Conservation (phyloP, 768 basidiomycete genomes). For the Tephrocybe rancida region DNA sequence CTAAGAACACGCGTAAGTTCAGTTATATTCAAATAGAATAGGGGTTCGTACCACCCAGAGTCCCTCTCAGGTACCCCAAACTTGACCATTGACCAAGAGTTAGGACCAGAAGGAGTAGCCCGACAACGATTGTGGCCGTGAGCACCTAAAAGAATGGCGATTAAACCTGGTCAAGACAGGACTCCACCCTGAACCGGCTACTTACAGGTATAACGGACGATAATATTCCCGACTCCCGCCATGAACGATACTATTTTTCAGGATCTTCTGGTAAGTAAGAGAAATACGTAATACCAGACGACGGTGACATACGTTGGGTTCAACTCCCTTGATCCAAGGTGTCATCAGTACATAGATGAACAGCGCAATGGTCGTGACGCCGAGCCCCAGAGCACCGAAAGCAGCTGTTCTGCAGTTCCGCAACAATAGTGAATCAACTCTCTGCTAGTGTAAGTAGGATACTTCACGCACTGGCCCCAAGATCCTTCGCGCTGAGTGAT, state of each 20-base stretch:
- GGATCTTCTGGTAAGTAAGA: neutral
- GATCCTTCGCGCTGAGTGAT: constrained; percentile 40
- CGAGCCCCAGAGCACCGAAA: constrained; percentile 53
- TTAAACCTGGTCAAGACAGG: neutral
- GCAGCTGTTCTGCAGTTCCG: constrained; percentile 50
- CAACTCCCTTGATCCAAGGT: constrained; percentile 66
- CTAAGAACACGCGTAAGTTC: constrained; percentile 32
- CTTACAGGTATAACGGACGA: constrained; percentile 68
- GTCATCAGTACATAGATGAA: constrained; percentile 73
- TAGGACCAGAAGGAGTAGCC: constrained; percentile 64
- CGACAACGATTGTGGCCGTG: constrained; percentile 68
- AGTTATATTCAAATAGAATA: neutral
- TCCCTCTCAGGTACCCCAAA: constrained; percentile 65
- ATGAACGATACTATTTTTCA: constrained; percentile 72
- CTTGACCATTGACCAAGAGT: constrained; percentile 69
- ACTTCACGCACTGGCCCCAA: constrained; percentile 55
- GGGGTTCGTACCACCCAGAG: constrained; percentile 56
- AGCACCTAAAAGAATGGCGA: constrained; percentile 39
- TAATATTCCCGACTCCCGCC: constrained; percentile 71
- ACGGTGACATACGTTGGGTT: constrained; percentile 61
- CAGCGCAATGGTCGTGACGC: constrained; percentile 61
- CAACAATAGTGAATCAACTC: neutral
- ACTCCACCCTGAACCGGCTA: neutral
- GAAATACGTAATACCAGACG: neutral
- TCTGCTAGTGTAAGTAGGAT: neutral